phyloP scores from a whole-genome alignment of 352 stramenopile genomes.

The Phytopythium kandeliae region DNA sequence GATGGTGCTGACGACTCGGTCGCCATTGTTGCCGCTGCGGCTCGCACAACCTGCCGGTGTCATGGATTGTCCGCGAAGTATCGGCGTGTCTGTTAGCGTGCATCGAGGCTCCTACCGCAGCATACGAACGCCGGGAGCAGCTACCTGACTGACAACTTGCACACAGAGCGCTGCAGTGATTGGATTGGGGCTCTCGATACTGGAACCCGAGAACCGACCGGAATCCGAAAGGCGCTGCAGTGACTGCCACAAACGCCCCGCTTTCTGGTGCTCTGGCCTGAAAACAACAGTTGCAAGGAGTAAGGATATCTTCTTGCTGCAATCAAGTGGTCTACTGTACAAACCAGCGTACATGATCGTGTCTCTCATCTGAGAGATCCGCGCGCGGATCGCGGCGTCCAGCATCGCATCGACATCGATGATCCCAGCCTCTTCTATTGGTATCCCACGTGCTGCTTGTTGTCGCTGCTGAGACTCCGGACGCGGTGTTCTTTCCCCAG shows the following conservation, averaged over 20 bases:
- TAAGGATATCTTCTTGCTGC: too few relatives aligned
- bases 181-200: conserved; percentile 28
- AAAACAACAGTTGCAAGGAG: too few relatives aligned
- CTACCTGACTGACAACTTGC: conserved; percentile 14
- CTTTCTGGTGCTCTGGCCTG: conserved; percentile 35
- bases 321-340: too few relatives aligned
- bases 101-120: too few relatives aligned
- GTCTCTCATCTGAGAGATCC: conserved; percentile 15
- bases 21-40: background rate
- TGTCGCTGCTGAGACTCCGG: background rate
- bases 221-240: conserved; percentile 55
- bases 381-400: conserved; percentile 10
- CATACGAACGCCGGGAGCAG: too few relatives aligned
- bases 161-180: conserved; percentile 59
- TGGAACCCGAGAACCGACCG: conserved; percentile 30
- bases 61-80: too few relatives aligned
- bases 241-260: conserved; percentile 44
- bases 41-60: background rate
- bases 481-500: background rate
- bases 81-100: too few relatives aligned
- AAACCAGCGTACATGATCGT: conserved; percentile 9
- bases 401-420: conserved; percentile 13
- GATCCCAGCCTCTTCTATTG: background rate
- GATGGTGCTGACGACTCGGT: background rate
- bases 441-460: background rate